These are phyloP conservation scores for Teratosphaeriaceae sp. DNA, from an alignment of 2,329 filamentous ascomycete species.

Conservation along the genomic window DNA sequence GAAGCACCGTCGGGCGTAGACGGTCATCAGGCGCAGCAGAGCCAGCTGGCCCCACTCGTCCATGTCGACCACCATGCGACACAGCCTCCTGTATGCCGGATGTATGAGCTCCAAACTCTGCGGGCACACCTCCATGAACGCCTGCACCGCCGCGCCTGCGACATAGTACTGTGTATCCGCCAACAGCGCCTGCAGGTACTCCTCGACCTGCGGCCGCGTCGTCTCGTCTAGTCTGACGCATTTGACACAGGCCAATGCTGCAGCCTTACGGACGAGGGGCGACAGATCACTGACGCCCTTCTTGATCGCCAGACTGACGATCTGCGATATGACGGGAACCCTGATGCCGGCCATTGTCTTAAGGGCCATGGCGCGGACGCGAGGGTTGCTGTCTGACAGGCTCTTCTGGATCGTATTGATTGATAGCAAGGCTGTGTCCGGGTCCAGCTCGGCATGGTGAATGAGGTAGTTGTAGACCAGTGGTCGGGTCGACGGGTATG, in stretches of 20 bases:
- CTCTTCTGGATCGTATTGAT: constrained; percentile 99
- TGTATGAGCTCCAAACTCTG: constrained; percentile 84
- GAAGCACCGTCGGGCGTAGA: constrained; percentile 84
- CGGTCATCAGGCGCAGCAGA: constrained; percentile 70
- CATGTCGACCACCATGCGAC: constrained; percentile 95
- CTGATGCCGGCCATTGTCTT: constrained; percentile 96
- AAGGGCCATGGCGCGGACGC: constrained; percentile 83
- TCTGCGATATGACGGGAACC: constrained; percentile 97
- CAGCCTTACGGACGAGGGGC: constrained; percentile 84
- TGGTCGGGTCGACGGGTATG: constrained; percentile 93
- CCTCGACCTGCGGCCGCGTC: constrained; percentile 76
- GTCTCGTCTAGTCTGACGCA: constrained; percentile 86
- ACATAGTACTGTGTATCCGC: constrained; percentile 95
- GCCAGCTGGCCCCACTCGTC: constrained; percentile 96
- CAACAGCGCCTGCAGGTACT: constrained; percentile 70
- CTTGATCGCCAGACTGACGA: constrained; percentile 92
- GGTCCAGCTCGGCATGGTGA: constrained; percentile 92
- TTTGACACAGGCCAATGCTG: constrained; percentile 89
- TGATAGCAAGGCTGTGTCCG: constrained; percentile 87
- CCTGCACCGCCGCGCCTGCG: constrained; percentile 83
- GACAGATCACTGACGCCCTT: constrained; percentile 92
- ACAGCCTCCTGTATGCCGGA: constrained; percentile 75
- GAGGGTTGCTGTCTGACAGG: constrained; percentile 83
- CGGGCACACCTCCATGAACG: constrained; percentile 85
- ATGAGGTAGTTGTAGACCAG: constrained; percentile 98